These are phyloP conservation scores for Pythium inflatum DNA, from an alignment of 352 stramenopile species.

Conservation along the genomic window DNA sequence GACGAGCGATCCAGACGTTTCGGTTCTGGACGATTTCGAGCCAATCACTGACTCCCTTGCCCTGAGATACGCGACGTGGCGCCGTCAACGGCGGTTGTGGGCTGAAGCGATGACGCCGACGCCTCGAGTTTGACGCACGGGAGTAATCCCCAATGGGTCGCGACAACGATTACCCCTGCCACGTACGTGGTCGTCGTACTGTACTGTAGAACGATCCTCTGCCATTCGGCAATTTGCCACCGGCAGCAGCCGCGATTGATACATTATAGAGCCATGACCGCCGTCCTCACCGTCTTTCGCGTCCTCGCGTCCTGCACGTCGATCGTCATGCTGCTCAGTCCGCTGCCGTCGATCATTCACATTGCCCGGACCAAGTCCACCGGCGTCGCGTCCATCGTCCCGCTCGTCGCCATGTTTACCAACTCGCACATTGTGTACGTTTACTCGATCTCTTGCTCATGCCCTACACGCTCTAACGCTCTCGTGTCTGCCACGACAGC, in stretches of 20 bases:
- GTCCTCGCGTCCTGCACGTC: slow-evolving; percentile 39
- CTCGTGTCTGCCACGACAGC: slow-evolving; percentile 19
- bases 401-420: slow-evolving; percentile 24
- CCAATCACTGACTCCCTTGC: too few relatives aligned
- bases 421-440: slow-evolving; percentile 27
- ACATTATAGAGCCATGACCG: slow-evolving; percentile 27
- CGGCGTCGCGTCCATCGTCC: slow-evolving; percentile 53
- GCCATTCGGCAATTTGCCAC: neutral
- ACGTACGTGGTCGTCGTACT: too few relatives aligned
- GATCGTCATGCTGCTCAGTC: slow-evolving; percentile 50
- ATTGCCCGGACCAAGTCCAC: slow-evolving; percentile 40
- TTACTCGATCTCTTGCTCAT: slow-evolving; percentile 13
- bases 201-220: too few relatives aligned
- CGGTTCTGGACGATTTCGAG: too few relatives aligned
- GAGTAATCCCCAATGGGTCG: too few relatives aligned
- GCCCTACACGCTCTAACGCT: neutral
- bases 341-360: slow-evolving; percentile 40
- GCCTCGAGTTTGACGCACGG: too few relatives aligned
- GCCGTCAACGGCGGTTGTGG: too few relatives aligned
- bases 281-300: slow-evolving; percentile 30
- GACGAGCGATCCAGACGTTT: too few relatives aligned
- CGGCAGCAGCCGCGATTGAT: slow-evolving; percentile 44
- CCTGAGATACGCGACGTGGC: too few relatives aligned
- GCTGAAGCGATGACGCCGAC: too few relatives aligned
- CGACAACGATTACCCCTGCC: too few relatives aligned